Evolutionary conservation across 2,329 filamentous ascomycete genomes (phyloP).

Genomic region (Trichoderma arundinaceum): DNA sequence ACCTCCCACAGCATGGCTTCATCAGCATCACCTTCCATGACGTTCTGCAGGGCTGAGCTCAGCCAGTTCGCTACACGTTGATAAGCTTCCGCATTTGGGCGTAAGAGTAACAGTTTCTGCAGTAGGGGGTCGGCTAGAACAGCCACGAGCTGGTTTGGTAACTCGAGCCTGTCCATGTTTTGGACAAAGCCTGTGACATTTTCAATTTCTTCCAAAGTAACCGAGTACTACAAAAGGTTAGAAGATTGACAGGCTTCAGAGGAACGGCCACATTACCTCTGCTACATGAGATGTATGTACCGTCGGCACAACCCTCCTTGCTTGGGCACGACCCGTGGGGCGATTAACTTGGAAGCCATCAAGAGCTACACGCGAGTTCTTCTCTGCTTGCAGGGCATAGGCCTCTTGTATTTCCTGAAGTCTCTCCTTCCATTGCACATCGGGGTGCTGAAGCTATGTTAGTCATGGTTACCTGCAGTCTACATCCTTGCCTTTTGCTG

Average conservation of each 20-base stretch:
- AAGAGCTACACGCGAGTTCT: constrained; percentile 44
- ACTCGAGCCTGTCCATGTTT: constrained; percentile 76
- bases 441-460: constrained; percentile 64
- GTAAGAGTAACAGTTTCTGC: constrained; percentile 75
- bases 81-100: constrained; percentile 58
- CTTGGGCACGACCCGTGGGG: constrained; percentile 42
- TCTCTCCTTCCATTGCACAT: constrained; percentile 73
- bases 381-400: constrained; percentile 56
- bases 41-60: constrained; percentile 60
- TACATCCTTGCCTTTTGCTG: constrained; percentile 9
- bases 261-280: constrained; percentile 54
- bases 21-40: constrained; percentile 57
- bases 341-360: constrained; percentile 68
- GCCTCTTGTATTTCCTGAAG: constrained; percentile 70
- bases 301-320: constrained; percentile 61
- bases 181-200: constrained; percentile 71
- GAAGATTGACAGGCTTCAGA: neutral
- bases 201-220: constrained; percentile 79
- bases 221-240: constrained; percentile 56
- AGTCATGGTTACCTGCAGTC: neutral
- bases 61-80: constrained; percentile 66
- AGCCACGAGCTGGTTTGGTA: constrained; percentile 82
- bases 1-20: constrained; percentile 58
- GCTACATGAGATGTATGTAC: constrained; percentile 77
- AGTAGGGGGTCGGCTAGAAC: constrained; percentile 76